Evolutionary conservation across 208 protist species (phyloP).

Genomic region (Leishmania amazonensis): DNA sequence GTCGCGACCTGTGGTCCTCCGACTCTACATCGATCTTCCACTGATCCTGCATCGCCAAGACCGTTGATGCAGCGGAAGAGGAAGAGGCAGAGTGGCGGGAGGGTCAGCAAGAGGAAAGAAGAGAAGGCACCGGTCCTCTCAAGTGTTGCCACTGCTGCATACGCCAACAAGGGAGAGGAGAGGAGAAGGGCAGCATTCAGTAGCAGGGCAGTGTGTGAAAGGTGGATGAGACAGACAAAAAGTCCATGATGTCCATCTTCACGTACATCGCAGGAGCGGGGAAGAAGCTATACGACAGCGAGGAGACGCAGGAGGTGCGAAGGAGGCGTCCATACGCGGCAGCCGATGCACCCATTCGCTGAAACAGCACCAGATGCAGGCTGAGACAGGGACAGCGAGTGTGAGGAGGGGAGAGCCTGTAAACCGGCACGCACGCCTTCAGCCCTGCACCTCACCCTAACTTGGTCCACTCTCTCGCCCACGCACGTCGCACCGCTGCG

Average conservation of each 20-base stretch:
- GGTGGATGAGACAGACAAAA: not conserved
- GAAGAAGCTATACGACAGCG: not conserved
- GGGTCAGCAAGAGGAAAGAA: not conserved
- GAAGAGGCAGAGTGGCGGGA: not conserved
- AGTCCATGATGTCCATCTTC: not conserved
- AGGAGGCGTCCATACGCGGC: not conserved
- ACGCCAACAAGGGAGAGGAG: not conserved
- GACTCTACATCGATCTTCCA: constrained; percentile 33
- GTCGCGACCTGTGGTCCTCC: constrained; percentile 54
- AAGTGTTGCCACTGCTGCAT: not conserved
- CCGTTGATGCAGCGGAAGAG: not conserved
- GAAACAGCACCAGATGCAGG: not conserved
- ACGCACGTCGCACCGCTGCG: not conserved
- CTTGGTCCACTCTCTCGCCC: not conserved
- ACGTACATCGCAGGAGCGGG: not conserved
- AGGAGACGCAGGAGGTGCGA: not conserved
- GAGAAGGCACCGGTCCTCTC: not conserved
- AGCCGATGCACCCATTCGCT: not conserved
- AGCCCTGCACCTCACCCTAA: not conserved
- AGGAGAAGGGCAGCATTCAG: not conserved
- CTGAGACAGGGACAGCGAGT: not conserved
- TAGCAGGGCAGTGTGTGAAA: not conserved
- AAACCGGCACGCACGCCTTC: not conserved
- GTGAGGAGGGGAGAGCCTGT: not conserved
- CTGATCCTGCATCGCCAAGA: constrained; percentile 26